Base-by-base conservation (phyloP, 2,329 filamentous ascomycete genomes). In the Calonectria montana region DNA sequence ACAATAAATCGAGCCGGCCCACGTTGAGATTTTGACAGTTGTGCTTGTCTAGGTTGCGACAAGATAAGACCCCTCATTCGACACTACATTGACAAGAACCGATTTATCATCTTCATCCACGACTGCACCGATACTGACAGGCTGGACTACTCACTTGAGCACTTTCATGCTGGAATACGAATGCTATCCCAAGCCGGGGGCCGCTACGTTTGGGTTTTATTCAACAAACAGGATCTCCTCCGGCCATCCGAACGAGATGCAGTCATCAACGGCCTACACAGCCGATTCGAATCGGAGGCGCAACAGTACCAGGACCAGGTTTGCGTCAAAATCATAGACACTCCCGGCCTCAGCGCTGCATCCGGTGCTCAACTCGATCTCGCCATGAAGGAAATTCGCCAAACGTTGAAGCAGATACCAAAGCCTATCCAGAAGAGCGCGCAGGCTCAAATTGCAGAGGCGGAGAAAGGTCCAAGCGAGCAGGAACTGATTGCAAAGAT, bases 151-250 rank as follows among this genome's bases (percentile, higher is more conserved):
- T 80, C 80, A 0, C 41, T 82, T 0, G 77, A 78, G n/a, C 75
- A 81, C 50, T 74, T 82, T 3, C 74, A 73, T n/a, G 65, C 65
- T 35, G 75, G 70, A 1, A n/a, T 80, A 18, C 27, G 43, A 8
- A 75, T 71, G 69, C 77, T 81, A 61, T 1, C 55, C 9, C 72
- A 78, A 2, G 45, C 71, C 1, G 77, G 74, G 7, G 67, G 75
- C 8, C 71, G 66, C 6, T 70, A 81, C 62, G 73, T 81, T 62
- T 82, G 81, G 48, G 74, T 83, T 16, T 12, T 83, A 2, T 74
- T 83, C 50, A 82, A 78, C 71, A 82, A 82, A 18, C 82, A 83
- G 27, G 82, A 83, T 48, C 67, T 76, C 7, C 75, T 83, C 1
- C 43, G 71, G 0, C 37, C 66, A 1, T 75, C 69, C 0, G 61